phyloP scores from a whole-genome alignment of 768 basidiomycete species.

The Lentinula sp. region DNA sequence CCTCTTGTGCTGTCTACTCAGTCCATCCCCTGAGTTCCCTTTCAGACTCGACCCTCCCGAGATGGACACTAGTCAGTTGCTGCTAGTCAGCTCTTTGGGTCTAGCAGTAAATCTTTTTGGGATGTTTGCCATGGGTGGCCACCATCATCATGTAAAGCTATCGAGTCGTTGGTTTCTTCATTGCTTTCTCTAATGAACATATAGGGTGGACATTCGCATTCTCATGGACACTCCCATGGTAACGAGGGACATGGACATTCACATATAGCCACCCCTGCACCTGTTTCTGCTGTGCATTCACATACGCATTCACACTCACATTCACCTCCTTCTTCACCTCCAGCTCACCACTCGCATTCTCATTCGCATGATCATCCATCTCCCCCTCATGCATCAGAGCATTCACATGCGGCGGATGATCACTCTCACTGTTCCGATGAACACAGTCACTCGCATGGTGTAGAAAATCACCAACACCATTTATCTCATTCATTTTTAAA shows the following conservation, averaged over 20 bases:
- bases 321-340: conserved; percentile 13
- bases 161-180: background rate
- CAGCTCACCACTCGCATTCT: conserved; percentile 6
- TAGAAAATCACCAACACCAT: conserved; percentile 7
- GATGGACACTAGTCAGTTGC: conserved; percentile 92
- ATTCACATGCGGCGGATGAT: conserved; percentile 9
- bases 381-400: conserved; percentile 24
- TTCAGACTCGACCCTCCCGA: conserved; percentile 87
- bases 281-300: conserved; percentile 22
- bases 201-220: conserved; percentile 57
- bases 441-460: conserved; percentile 19
- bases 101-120: conserved; percentile 94
- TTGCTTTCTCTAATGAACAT: conserved; percentile 1
- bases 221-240: conserved; percentile 32
- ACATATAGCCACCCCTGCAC: conserved; percentile 8
- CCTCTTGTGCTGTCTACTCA: background rate
- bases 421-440: conserved; percentile 16
- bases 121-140: conserved; percentile 98
- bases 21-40: background rate
- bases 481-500: conserved; percentile 15
- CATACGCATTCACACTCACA: conserved; percentile 28
- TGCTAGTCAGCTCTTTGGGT: conserved; percentile 85
- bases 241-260: conserved; percentile 14
- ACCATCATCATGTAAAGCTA: conserved; percentile 74
- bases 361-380: conserved; percentile 20